A percentile compares a stretch with the other conserved stretches of the same genome.
phyloP scores from a whole-genome alignment of 2,329 filamentous ascomycete genomes.

The Aspergillus fijiensis region DNA sequence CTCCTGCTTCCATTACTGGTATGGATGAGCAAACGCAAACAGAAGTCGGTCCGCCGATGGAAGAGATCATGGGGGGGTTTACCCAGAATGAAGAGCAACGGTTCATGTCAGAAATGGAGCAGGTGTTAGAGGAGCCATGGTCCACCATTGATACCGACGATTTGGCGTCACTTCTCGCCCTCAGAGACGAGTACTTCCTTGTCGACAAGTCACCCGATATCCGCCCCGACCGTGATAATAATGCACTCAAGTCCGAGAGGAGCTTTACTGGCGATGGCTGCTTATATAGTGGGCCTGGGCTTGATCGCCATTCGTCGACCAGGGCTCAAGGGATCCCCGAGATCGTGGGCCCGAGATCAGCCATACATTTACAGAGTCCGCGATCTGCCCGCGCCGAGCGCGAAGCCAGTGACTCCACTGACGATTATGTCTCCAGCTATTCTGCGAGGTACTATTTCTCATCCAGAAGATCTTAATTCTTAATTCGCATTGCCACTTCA shows the following conservation, averaged over 20 bases:
- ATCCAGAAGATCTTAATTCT: conserved; percentile 4
- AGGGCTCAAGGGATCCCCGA: conserved; percentile 22
- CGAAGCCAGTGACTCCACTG: conserved; percentile 23
- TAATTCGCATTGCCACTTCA: no score
- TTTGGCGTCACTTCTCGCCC: conserved; percentile 18
- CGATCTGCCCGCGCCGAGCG: conserved; percentile 13
- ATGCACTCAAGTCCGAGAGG: conserved; percentile 23
- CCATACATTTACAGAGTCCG: conserved; percentile 4
- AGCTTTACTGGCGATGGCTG: conserved; percentile 20
- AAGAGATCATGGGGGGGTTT: background rate
- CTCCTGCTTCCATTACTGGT: background rate
- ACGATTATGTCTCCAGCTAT: conserved; percentile 23
- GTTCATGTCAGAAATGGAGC: background rate
- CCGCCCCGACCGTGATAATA: conserved; percentile 25
- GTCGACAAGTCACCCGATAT: conserved; percentile 28
- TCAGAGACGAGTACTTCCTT: conserved; percentile 30
- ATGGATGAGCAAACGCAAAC: background rate
- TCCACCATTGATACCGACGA: conserved; percentile 25
- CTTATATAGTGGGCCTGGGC: conserved; percentile 21
- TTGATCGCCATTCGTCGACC: conserved; percentile 20
- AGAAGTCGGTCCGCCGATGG: background rate
- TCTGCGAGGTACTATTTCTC: conserved; percentile 19
- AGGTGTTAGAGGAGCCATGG: conserved; percentile 13
- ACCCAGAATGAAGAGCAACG: background rate
- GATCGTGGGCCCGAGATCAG: conserved; percentile 18